A percentile compares a stretch with the other conserved stretches of the same genome.
Conservation (phyloP, 768 basidiomycete genomes). For the Tylopilus plumbeoviolaceoides region DNA sequence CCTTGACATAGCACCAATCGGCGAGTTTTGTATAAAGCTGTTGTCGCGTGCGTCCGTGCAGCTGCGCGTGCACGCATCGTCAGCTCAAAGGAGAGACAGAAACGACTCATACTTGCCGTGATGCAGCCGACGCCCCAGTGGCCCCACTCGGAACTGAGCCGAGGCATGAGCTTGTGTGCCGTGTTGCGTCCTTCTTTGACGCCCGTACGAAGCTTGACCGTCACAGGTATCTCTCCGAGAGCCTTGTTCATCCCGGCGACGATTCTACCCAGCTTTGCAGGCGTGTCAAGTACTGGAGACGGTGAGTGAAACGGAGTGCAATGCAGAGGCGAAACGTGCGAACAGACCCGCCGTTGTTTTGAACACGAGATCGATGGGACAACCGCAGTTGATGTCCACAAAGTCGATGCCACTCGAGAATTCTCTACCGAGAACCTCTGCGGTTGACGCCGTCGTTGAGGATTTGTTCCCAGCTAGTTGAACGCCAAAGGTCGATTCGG, state of each 20-base stretch:
- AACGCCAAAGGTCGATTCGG: conserved; percentile 83
- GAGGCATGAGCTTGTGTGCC: conserved; percentile 88
- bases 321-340: conserved; percentile 44
- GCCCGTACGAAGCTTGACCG: conserved; percentile 88
- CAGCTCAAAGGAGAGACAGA: background rate
- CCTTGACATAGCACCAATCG: conserved; percentile 92
- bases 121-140: conserved; percentile 41
- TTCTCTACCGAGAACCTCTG: conserved; percentile 75
- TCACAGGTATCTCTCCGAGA: conserved; percentile 87
- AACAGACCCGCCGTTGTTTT: conserved; percentile 84
- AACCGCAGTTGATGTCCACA: conserved; percentile 94
- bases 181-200: conserved; percentile 85
- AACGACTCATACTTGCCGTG: conserved; percentile 29
- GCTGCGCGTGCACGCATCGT: conserved; percentile 45
- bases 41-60: conserved; percentile 94
- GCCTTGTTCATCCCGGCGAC: conserved; percentile 88
- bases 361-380: conserved; percentile 96
- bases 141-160: conserved; percentile 57
- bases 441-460: conserved; percentile 67
- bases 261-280: conserved; percentile 80
- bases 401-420: conserved; percentile 72
- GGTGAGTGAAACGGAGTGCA: background rate
- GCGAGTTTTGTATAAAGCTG: conserved; percentile 91
- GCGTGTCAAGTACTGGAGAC: conserved; percentile 73
- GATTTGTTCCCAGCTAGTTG: conserved; percentile 94